Evolutionary conservation across 176 grass and related monocot species (phyloP).

Genomic region (Melocanna baccifera): DNA sequence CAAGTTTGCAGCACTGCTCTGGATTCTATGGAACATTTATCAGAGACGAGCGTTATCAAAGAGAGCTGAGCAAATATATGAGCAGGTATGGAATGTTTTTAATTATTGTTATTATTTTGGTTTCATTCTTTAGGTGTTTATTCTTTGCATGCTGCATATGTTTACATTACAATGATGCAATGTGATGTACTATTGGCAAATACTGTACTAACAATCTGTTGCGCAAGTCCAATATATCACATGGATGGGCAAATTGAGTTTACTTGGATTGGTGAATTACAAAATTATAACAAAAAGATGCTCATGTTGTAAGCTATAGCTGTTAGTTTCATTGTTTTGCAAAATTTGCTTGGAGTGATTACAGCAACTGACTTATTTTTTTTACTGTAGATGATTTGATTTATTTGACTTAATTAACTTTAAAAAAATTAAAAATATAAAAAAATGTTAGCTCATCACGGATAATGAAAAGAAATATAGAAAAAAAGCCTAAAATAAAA

Average conservation of each 20-base stretch:
- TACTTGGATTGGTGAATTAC: background rate
- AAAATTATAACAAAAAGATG: background rate
- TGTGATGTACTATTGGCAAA: background rate
- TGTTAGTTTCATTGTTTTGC: background rate
- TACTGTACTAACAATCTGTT: background rate
- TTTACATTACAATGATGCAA: background rate
- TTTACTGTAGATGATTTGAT: too few relatives aligned
- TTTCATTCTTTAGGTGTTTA: background rate
- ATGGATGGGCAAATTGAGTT: slow-evolving; percentile 1
- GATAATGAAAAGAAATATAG: too few relatives aligned
- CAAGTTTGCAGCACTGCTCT: slow-evolving; percentile 58
- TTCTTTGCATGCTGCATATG: background rate
- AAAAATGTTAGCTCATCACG: too few relatives aligned
- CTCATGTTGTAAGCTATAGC: background rate
- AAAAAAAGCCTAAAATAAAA: too few relatives aligned
- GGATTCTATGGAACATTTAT: slow-evolving; percentile 43
- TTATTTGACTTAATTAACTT: too few relatives aligned
- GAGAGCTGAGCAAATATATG: slow-evolving; percentile 73
- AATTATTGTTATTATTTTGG: background rate
- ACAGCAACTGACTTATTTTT: too few relatives aligned
- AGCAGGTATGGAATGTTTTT: slow-evolving; percentile 41
- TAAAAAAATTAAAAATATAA: too few relatives aligned
- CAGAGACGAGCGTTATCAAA: slow-evolving; percentile 33
- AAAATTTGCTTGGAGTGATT: background rate
- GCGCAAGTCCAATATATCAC: background rate